phyloP scores from a whole-genome alignment of 805 yeast genomes.

The Torulaspora delbrueckii region DNA sequence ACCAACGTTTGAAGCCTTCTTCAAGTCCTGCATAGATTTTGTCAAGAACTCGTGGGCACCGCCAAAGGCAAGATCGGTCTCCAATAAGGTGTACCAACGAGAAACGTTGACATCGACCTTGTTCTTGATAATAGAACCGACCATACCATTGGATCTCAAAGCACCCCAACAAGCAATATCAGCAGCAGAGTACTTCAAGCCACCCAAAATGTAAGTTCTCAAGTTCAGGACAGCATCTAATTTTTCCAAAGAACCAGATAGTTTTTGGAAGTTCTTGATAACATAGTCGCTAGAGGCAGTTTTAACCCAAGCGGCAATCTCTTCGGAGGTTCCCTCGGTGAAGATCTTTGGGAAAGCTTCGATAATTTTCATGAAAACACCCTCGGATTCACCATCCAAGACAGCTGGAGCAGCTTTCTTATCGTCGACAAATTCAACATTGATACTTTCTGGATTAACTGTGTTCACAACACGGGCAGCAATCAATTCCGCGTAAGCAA shows the following conservation, averaged over 20 bases:
- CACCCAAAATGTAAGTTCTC: conserved; percentile 71
- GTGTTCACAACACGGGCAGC: conserved; percentile 72
- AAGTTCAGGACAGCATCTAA: conserved; percentile 80
- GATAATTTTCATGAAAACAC: conserved; percentile 48
- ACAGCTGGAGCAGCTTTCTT: conserved; percentile 52
- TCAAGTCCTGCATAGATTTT: conserved; percentile 66
- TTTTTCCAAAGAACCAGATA: conserved; percentile 70
- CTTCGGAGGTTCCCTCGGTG: conserved; percentile 24
- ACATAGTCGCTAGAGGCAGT: conserved; percentile 64
- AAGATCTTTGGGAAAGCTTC: conserved; percentile 47
- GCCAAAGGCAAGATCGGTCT: conserved; percentile 62
- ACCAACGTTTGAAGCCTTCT: conserved; percentile 62
- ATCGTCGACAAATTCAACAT: conserved; percentile 66
- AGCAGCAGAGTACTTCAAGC: conserved; percentile 58
- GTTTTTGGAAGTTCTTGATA: conserved; percentile 83
- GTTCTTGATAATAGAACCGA: conserved; percentile 84
- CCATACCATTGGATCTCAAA: conserved; percentile 85
- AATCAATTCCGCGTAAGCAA: conserved; percentile 72
- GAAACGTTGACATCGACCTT: conserved; percentile 80
- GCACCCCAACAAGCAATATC: conserved; percentile 93
- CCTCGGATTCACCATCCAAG: conserved; percentile 43
- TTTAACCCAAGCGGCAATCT: conserved; percentile 58
- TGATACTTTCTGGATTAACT: conserved; percentile 46
- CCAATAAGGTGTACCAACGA: conserved; percentile 86
- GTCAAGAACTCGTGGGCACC: conserved; percentile 61